Evolutionary conservation across 2,329 filamentous ascomycete genomes (phyloP), one percentile per base, ranked within the genome.

Genomic region (Apiospora koreana): DNA sequence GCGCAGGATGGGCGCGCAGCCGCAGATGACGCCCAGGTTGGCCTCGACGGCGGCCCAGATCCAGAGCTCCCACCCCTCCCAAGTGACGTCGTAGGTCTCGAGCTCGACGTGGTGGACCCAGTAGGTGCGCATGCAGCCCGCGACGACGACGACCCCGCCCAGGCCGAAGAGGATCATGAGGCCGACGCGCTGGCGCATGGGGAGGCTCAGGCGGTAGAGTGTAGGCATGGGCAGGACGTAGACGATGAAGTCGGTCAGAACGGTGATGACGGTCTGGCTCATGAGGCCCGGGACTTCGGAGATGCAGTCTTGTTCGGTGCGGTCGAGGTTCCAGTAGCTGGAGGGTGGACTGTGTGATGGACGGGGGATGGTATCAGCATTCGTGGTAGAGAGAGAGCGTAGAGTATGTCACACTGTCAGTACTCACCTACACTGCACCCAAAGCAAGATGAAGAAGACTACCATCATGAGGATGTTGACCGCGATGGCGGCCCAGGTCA

Each of bases 21-120:
- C 81, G 65, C 81, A 83, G 38, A 83, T 81, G 35, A 83, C 78
- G n/a, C 80, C 81, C 25, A 83, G 71, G 65, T 83, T 82, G 1
- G 80, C 81, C 70, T 83, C 82, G 28, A 83, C 78, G 2, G 82
- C 80, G 1, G 81, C 82, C 81, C 82, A 83, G 41, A 82, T 80
- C 82, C 82, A 83, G 23, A 83, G 74, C 18, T 81, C 73, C 64
- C 81, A 81, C 0, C 81, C 80, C 9, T 82, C 73, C 81, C 82
- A 83, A 5, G 81, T 83, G 0, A 83, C 78, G 71, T 83, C 82
- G 73, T 81, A 83, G 1, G 80, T 81, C 43, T 77, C 58, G 41
- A 77, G 72, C 7, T 80, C 78, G 12, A 82, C 80, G 65, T 38
- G 43, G 31, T 41, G 10, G 28, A 80, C 74, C 77, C 79, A 83